Conservation (phyloP, 148 eudicot genomes). For the Rhododendron kiyosumense region DNA sequence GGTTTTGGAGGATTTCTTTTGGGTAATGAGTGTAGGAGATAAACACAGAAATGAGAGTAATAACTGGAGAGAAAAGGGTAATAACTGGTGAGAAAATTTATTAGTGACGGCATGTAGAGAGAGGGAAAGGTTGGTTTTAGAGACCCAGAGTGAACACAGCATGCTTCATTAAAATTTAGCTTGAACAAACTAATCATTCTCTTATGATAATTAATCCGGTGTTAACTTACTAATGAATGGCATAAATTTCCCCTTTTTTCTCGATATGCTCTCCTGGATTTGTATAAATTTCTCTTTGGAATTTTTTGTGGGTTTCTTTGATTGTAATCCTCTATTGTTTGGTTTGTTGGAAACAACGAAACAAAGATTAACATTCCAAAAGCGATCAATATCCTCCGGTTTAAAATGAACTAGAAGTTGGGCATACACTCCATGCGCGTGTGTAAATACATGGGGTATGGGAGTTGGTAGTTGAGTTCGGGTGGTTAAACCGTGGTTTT, state of each 20-base stretch:
- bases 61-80: background rate
- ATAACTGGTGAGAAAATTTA: background rate
- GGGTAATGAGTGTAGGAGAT: background rate
- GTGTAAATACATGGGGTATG: background rate
- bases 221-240: background rate
- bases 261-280: background rate
- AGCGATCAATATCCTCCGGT: background rate
- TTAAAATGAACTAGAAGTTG: background rate
- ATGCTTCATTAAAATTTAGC: background rate
- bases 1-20: no score
- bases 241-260: background rate
- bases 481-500: background rate
- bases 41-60: background rate
- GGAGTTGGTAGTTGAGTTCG: background rate
- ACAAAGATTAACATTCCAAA: background rate
- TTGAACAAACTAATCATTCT: background rate
- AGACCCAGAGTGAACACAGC: background rate
- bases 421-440: background rate
- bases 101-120: background rate
- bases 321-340: background rate
- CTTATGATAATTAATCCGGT: no score
- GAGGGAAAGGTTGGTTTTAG: background rate
- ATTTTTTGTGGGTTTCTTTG: background rate
- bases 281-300: background rate
- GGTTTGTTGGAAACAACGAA: background rate